Conservation (phyloP, 306 rosid genomes). For the Purshia tridentata region DNA sequence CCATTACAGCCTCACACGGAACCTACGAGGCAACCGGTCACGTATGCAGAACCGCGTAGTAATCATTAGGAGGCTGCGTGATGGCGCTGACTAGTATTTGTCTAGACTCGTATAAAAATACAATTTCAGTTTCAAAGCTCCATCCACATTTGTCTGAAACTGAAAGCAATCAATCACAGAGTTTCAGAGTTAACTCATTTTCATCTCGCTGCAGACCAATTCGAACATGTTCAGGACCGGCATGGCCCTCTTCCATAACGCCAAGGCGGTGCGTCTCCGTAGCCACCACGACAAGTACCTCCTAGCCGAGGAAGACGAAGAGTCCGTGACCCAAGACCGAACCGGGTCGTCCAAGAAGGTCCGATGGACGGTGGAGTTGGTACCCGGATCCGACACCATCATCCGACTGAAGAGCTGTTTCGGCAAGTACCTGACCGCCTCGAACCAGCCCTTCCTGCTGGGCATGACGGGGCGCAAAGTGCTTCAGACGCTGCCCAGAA, state of each 20-base stretch:
- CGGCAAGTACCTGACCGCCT: conserved; percentile 81
- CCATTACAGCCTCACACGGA: background rate
- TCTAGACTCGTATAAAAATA: background rate
- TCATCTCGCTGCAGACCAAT: background rate
- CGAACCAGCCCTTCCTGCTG: conserved; percentile 58
- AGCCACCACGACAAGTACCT: conserved; percentile 82
- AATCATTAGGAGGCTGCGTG: background rate
- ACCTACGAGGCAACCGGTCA: background rate
- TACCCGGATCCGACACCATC: conserved; percentile 44
- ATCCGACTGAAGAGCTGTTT: conserved; percentile 82
- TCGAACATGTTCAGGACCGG: conserved; percentile 45
- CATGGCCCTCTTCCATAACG: conserved; percentile 70
- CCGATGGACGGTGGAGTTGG: conserved; percentile 65
- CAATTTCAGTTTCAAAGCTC: no score
- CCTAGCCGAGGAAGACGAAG: conserved; percentile 80
- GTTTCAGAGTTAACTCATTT: background rate
- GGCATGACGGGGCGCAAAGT: conserved; percentile 91
- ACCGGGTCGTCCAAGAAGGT: conserved; percentile 66
- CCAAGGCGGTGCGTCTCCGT: conserved; percentile 78
- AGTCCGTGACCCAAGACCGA: conserved; percentile 61
- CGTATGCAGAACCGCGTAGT: conserved; percentile 8
- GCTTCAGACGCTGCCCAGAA: conserved; percentile 52
- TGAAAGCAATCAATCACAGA: no score
- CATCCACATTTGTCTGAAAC: background rate
- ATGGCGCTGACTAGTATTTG: background rate